Conservation (phyloP, 306 rosid genomes). For the Lotus japonicus region DNA sequence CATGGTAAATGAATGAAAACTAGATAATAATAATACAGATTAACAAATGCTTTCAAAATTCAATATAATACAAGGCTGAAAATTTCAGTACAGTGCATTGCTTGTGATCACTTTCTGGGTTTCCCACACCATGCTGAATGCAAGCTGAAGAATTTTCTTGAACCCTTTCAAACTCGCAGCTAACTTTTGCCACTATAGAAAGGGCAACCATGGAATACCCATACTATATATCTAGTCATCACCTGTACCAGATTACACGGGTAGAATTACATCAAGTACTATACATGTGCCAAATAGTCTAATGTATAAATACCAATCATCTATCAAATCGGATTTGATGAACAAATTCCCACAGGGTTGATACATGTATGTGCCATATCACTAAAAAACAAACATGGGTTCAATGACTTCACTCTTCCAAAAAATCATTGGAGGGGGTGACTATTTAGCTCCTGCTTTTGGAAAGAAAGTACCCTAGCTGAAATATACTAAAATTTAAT, state of each 20-base stretch:
- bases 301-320: not conserved
- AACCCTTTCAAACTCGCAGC: conserved; percentile 18
- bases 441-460: too few species aligned
- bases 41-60: conserved; percentile 20
- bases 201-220: conserved; percentile 5
- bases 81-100: conserved; percentile 10
- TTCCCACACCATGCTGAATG: conserved; percentile 20
- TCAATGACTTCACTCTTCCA: too few species aligned
- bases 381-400: not conserved
- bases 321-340: not conserved
- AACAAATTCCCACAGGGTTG: too few species aligned
- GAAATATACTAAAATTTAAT: not conserved
- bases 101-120: not conserved
- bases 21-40: conserved; percentile 13
- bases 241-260: conserved; percentile 33
- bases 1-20: conserved; percentile 27
- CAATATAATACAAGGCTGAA: conserved; percentile 33
- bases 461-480: not conserved
- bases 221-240: conserved; percentile 19
- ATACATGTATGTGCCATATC: not conserved
- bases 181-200: not conserved
- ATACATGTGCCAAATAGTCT: not conserved
- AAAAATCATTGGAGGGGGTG: too few species aligned
- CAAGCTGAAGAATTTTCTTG: conserved; percentile 2
- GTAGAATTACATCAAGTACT: not conserved